Percentiles rank a stretch among this genome's conserved stretches.
Evolutionary conservation across 768 basidiomycete genomes (phyloP).

Genomic region (Agaricus subrufescens): DNA sequence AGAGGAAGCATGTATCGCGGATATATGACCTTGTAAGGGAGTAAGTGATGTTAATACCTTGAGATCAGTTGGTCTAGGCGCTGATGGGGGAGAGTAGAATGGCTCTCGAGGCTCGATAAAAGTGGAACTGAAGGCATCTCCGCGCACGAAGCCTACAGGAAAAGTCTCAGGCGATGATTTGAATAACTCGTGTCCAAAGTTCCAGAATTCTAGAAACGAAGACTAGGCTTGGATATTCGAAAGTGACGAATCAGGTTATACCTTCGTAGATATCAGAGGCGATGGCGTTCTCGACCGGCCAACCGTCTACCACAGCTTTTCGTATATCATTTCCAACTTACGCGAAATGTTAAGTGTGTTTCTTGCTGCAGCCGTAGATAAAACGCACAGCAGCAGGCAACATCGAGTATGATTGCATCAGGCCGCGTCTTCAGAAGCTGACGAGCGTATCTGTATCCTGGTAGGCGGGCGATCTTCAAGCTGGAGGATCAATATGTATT

Average conservation of each 20-base stretch:
- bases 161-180: constrained; percentile 44
- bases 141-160: constrained; percentile 50
- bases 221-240: background rate
- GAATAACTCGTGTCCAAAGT: constrained; percentile 58
- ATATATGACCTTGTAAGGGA: constrained; percentile 37
- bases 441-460: constrained; percentile 27
- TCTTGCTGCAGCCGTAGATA: background rate
- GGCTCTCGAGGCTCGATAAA: constrained; percentile 31
- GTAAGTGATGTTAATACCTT: constrained; percentile 19
- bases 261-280: constrained; percentile 32
- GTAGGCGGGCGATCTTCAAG: constrained; percentile 29
- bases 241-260: background rate
- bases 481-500: background rate
- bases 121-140: constrained; percentile 45
- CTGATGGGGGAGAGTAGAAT: constrained; percentile 8
- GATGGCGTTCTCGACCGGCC: constrained; percentile 29
- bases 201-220: constrained; percentile 46
- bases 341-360: background rate
- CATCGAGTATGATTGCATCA: constrained; percentile 33
- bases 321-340: constrained; percentile 36
- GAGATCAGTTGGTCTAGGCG: background rate
- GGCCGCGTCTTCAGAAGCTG: constrained; percentile 19
- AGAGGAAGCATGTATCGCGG: constrained; percentile 31
- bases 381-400: constrained; percentile 40
- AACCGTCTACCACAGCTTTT: constrained; percentile 36